phyloP scores from a whole-genome alignment of 106 monocot species.

The Acorus calamus region DNA sequence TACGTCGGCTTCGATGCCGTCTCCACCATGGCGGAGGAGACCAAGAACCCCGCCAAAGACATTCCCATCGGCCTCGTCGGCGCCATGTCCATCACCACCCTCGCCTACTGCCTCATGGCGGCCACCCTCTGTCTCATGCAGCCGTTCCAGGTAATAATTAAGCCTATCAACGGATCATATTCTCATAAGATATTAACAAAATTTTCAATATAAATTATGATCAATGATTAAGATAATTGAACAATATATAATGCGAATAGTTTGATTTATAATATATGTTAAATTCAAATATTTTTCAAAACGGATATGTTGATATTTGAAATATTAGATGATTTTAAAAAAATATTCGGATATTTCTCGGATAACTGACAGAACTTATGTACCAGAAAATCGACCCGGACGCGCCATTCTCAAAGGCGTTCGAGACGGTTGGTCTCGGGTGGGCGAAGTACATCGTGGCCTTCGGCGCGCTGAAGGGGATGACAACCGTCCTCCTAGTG shows the following conservation, averaged over 20 bases:
- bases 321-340: no score
- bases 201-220: no score
- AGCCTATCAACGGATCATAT: no score
- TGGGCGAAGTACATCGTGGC: slow-evolving; percentile 87
- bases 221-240: no score
- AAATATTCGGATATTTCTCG: no score
- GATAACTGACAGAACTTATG: no score
- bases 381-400: slow-evolving; percentile 34
- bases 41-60: slow-evolving; percentile 56
- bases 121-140: slow-evolving; percentile 68
- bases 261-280: no score
- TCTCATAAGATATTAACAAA: no score
- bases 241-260: no score
- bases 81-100: slow-evolving; percentile 49
- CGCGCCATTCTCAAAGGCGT: slow-evolving; percentile 70
- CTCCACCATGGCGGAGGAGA: slow-evolving; percentile 86
- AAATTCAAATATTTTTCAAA: no score
- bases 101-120: slow-evolving; percentile 44
- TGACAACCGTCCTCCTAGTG: slow-evolving; percentile 76
- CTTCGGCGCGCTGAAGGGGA: slow-evolving; percentile 77
- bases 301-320: no score
- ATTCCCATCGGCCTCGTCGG: slow-evolving; percentile 68
- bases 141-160: neutral
- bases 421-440: slow-evolving; percentile 41
- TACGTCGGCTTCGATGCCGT: slow-evolving; percentile 80